Evolutionary conservation across 768 basidiomycete genomes (phyloP), one percentile per base, ranked within the genome.

Genomic region (Tricholoma bakamatsutake): DNA sequence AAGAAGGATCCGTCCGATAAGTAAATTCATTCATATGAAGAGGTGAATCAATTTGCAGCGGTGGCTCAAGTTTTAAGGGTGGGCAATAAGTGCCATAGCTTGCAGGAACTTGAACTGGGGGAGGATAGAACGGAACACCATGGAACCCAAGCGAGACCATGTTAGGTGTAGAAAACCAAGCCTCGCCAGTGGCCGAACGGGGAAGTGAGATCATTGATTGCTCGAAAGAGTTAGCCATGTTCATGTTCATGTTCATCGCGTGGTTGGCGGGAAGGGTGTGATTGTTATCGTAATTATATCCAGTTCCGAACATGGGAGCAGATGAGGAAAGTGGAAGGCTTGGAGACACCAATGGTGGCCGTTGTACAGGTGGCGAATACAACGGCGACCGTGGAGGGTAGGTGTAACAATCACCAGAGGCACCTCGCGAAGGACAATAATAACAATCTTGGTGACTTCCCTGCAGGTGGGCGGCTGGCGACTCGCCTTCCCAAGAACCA

Each of bases 391-490:
- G 58, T n/a, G 63, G 59, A 31, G 59, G 51, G 34, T 61, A 64
- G 9, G 42, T 39, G 52, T 64, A 60, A 39, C 50, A 62, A 28
- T 52, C 33, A 54, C 37, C 57, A 15, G 59, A 55, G 34, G 34
- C 57, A 21, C 63, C 62, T 10, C 68, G 61, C 5, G 70, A 69
- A 5, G 73, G 73, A 53, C 67, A 73, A 53, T 72, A 73, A 53
- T 62, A 64, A 54, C 61, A 68, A 42, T 67, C 66, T 3, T 58
- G 62, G 43, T 64, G 53, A 2, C 57, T 45, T 17, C 56, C 49
- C 40, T 57, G 61, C 45, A 56, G 40, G 35, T 42, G 21, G 37
- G 24, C 37, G 9, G 57, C 46, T 17, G 59, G 62, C 54, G 57
- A 59, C 30, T 61, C 55, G 13, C 50, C 53, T 18, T 67, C 64